phyloP scores from a whole-genome alignment of 768 basidiomycete species.

The Artomyces pyxidatus region DNA sequence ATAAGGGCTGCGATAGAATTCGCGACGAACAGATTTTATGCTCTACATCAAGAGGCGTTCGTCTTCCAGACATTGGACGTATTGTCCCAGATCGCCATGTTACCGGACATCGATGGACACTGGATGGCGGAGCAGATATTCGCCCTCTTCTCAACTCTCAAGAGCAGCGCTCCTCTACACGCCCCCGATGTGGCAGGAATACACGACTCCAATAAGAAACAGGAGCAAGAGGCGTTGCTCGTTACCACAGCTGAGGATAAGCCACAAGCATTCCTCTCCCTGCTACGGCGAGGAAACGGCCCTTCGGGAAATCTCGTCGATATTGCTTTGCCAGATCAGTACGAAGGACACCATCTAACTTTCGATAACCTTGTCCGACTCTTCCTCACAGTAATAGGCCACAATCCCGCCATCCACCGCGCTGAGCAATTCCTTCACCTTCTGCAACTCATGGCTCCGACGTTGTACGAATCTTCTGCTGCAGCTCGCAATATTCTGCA shows the following conservation, averaged over 20 bases:
- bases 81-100: conserved; percentile 44
- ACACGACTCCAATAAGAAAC: conserved; percentile 47
- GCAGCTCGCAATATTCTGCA: conserved; percentile 46
- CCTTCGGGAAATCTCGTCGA: conserved; percentile 9
- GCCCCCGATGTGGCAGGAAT: conserved; percentile 60
- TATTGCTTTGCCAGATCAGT: conserved; percentile 47
- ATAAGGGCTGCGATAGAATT: conserved; percentile 68
- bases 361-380: conserved; percentile 63
- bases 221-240: conserved; percentile 67
- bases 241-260: conserved; percentile 64
- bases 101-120: conserved; percentile 38
- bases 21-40: conserved; percentile 62
- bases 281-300: conserved; percentile 35
- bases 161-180: conserved; percentile 29
- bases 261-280: conserved; percentile 59
- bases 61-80: conserved; percentile 66
- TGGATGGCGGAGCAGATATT: conserved; percentile 52
- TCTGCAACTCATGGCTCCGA: conserved; percentile 46
- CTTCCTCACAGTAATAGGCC: conserved; percentile 73
- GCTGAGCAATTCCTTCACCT: conserved; percentile 64
- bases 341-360: conserved; percentile 46
- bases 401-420: conserved; percentile 57
- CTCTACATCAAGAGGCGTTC: conserved; percentile 64
- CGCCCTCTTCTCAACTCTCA: conserved; percentile 50
- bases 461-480: conserved; percentile 48